phyloP scores from a whole-genome alignment of 495 filamentous ascomycete genomes.

The Chlorociboria aeruginascens region DNA sequence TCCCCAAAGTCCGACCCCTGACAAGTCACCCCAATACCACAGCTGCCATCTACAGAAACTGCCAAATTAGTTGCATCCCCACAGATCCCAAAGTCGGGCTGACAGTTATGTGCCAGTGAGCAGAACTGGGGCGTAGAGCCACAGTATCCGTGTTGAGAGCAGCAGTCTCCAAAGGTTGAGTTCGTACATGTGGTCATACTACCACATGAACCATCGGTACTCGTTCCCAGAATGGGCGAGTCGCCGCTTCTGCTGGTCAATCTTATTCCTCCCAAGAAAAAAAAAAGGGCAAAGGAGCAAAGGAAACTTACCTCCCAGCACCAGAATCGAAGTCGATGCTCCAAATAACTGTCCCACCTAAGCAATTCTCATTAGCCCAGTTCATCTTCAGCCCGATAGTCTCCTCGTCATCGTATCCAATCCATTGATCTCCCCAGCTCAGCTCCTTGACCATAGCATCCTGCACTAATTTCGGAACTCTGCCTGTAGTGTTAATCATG shows the following conservation, averaged over 20 bases:
- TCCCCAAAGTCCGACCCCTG: neutral
- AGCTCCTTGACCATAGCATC: constrained; percentile 20
- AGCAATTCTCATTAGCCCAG: constrained; percentile 23
- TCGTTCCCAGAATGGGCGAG: neutral
- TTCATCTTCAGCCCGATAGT: constrained; percentile 15
- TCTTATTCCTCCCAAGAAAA: neutral
- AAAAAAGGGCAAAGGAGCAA: neutral
- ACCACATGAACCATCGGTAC: constrained; percentile 1
- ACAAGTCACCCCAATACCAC: neutral
- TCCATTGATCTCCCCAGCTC: constrained; percentile 22
- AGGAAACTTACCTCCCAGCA: constrained; percentile 1
- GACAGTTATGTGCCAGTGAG: neutral
- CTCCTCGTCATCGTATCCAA: constrained; percentile 23
- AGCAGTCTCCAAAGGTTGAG: neutral
- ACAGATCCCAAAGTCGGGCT: constrained; percentile 1
- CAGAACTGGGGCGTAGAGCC: neutral
- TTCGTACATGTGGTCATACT: neutral
- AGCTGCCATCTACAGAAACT: neutral
- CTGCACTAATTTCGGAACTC: constrained; percentile 13
- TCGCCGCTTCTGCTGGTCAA: neutral
- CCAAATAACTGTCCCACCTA: constrained; percentile 19
- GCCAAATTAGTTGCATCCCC: neutral
- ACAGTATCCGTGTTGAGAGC: constrained; percentile 3
- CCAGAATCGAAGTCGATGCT: constrained; percentile 9
- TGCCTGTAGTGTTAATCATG: constrained; percentile 9